Conservation (phyloP, 495 filamentous ascomycete species). For the Aspergillus indologenus region DNA sequence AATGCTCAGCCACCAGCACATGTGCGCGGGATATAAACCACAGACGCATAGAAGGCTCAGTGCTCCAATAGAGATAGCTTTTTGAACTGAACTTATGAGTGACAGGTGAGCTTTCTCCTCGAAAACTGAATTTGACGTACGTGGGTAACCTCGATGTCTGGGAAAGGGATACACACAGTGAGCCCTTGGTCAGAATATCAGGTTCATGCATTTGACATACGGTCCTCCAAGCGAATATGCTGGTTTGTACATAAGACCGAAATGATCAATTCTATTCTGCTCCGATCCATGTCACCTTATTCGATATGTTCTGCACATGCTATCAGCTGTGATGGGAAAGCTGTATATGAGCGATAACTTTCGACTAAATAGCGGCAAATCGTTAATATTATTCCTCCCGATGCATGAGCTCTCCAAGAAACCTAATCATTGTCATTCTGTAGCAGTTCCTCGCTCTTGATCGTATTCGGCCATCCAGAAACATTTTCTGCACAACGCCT, state of each 20-base stretch:
- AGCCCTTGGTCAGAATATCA: no score
- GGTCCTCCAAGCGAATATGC: no score
- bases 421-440: background rate
- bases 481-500: background rate
- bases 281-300: background rate
- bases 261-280: background rate
- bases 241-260: no score
- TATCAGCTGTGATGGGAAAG: background rate
- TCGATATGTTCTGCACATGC: background rate
- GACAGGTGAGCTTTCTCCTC: no score
- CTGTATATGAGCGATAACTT: background rate
- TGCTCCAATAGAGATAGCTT: background rate
- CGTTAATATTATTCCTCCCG: background rate
- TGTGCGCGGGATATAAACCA: background rate
- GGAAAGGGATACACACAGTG: no score
- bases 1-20: background rate
- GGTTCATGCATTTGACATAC: no score
- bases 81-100: no score
- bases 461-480: background rate
- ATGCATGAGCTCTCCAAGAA: background rate
- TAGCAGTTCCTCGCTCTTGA: background rate
- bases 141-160: no score
- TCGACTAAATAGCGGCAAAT: background rate
- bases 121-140: no score
- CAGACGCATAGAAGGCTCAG: background rate